Conservation (phyloP, 106 monocot species). For the Narthecium ossifragum region DNA sequence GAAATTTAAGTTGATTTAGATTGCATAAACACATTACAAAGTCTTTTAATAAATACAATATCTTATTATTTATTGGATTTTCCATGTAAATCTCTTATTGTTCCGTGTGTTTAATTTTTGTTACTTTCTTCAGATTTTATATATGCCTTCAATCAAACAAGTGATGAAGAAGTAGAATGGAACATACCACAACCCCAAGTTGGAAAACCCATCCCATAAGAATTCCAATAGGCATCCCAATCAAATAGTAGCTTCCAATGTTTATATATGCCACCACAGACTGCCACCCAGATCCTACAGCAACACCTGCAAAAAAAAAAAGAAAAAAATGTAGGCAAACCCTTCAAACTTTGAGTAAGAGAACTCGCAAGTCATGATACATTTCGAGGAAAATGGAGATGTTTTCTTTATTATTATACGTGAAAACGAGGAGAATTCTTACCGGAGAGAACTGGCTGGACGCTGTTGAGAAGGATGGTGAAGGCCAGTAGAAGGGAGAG, state of each 20-base stretch:
- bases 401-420: too few relatives aligned
- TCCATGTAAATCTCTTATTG: too few relatives aligned
- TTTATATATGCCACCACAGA: conserved; percentile 62
- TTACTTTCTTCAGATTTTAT: not conserved
- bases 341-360: not conserved
- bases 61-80: too few relatives aligned
- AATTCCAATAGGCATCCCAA: conserved; percentile 56
- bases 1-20: not conserved
- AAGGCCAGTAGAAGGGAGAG: conserved; percentile 52
- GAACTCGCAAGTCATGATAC: not conserved
- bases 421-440: not conserved
- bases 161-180: not conserved
- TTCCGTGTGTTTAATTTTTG: too few relatives aligned
- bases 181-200: conserved; percentile 49
- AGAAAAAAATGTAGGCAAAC: not conserved
- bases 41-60: not conserved
- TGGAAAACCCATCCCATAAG: conserved; percentile 60
- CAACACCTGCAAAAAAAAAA: conserved; percentile 35
- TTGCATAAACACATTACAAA: not conserved
- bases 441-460: conserved; percentile 88
- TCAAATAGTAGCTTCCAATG: conserved; percentile 57
- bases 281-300: conserved; percentile 80
- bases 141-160: not conserved
- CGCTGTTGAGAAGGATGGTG: conserved; percentile 84
- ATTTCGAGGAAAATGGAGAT: not conserved